Evolutionary conservation across 352 stramenopile genomes (phyloP), one percentile per base, ranked within the genome.

Genomic region (Phytophthora foliorum): DNA sequence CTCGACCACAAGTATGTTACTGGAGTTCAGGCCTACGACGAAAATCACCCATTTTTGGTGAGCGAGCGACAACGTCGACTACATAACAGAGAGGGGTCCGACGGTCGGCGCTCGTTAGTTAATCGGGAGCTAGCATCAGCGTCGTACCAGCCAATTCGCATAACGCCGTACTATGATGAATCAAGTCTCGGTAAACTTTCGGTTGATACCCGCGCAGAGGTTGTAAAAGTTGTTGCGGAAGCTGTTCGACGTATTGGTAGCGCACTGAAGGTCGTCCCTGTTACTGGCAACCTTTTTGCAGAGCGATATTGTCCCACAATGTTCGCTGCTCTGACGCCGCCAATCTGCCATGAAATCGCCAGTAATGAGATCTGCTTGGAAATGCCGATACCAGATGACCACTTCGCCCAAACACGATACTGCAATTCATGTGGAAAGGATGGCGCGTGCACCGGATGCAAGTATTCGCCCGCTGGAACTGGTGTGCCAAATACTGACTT

Each of bases 121-220:
- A 45, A 49, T 25, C 24, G 34, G 17, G 44, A 49, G 81, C 36
- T 79, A 1, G 70, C 61, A 45, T 50, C 44, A 2, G 19, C 60
- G 1, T 25, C 57, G 6, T 93, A 90, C 49, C 32, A 80, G 10
- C 58, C 82, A 1, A 89, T 92, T 34, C 81, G 84, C 2, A 90
- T 92, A 59, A 91, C 78, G 1, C 75, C 84, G 1, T 85, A 90
- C 61, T 91, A 88, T 53, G 83, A 94, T 57, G 77, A 82, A 13
- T 27, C 63, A 8, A 89, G 67, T n/a, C 65, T 94, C 31, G 62
- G 54, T 27, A 31, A 58, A 8, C 58, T 94, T 0, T 45, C 79
- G 0, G 25, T 62, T 3, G 74, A 41, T 9, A 77, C 83, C 38
- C 75, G 71, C 4, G 38, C 64, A 9, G 39, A 83, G 14, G 62